These are phyloP conservation scores for Capsicum pubescens DNA, from an alignment of 257 asterid genomes.

Conservation along the genomic window DNA sequence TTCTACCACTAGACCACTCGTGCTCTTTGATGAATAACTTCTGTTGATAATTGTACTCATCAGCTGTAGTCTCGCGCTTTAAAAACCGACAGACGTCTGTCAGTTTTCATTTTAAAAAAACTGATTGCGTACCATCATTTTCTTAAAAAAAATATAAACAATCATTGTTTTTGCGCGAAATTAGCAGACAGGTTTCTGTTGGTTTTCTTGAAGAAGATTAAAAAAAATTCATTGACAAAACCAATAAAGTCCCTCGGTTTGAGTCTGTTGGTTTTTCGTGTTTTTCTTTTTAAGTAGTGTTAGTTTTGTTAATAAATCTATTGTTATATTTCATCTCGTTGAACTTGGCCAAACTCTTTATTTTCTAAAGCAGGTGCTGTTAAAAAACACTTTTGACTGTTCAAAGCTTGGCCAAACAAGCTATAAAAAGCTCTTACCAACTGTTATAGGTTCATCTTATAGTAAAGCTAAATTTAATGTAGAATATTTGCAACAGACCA, in stretches of 20 bases:
- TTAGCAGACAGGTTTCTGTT: too few relatives aligned
- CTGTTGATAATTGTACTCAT: neutral
- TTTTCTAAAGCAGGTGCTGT: neutral
- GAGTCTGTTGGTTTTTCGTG: neutral
- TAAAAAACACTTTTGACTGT: neutral
- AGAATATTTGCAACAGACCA: constrained; percentile 14
- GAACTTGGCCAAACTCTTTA: neutral
- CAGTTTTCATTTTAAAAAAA: neutral
- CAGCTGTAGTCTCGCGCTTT: neutral
- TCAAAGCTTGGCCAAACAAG: neutral
- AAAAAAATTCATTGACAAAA: neutral
- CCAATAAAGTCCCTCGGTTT: neutral
- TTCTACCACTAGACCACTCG: neutral
- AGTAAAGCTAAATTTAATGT: neutral
- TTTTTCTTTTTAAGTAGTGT: neutral
- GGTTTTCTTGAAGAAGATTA: neutral
- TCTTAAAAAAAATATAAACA: neutral
- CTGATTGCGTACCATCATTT: neutral
- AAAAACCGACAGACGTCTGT: neutral
- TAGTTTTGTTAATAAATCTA: neutral
- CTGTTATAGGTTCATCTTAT: neutral
- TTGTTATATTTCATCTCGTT: neutral
- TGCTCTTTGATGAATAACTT: neutral
- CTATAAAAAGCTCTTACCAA: constrained; percentile 11
- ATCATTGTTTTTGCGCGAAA: neutral